Conservation (phyloP, 805 yeast genomes). For the Wickerhamomyces strasburgensis region DNA sequence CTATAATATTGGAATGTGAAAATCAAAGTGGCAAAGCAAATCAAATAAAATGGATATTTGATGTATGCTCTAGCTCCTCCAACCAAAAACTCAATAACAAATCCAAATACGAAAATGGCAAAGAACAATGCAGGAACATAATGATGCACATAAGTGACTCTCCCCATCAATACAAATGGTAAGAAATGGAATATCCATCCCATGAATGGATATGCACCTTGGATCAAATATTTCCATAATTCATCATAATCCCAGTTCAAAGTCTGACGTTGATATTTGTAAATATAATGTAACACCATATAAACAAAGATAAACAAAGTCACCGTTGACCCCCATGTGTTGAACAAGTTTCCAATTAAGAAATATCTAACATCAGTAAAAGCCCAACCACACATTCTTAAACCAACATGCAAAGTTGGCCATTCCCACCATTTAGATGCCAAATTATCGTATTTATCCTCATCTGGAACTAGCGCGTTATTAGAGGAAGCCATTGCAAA, state of each 20-base stretch:
- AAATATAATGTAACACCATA: conserved; percentile 33
- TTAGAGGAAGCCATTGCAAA: conserved; percentile 86
- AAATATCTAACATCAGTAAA: conserved; percentile 52
- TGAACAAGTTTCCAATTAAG: conserved; percentile 68
- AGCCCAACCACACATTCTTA: conserved; percentile 73
- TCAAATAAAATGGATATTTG: conserved; percentile 33
- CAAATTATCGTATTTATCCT: conserved; percentile 64
- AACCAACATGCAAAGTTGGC: conserved; percentile 71
- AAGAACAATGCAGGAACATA: conserved; percentile 93
- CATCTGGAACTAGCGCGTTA: conserved; percentile 75
- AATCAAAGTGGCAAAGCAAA: conserved; percentile 46
- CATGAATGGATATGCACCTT: conserved; percentile 78
- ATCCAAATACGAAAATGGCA: conserved; percentile 67
- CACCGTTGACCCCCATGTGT: conserved; percentile 67
- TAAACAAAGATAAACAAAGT: conserved; percentile 47
- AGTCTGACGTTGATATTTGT: conserved; percentile 70
- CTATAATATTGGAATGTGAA: conserved; percentile 56
- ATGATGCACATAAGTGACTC: conserved; percentile 96
- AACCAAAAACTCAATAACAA: conserved; percentile 25
- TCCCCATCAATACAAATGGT: conserved; percentile 90
- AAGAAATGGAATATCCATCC: conserved; percentile 88
- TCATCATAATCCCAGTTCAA: conserved; percentile 37
- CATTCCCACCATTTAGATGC: conserved; percentile 82
- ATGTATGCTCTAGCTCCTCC: conserved; percentile 23
- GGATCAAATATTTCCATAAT: conserved; percentile 43